These are phyloP conservation scores for Didymella exigua DNA, from an alignment of 2,329 filamentous ascomycete genomes.

Conservation along the genomic window DNA sequence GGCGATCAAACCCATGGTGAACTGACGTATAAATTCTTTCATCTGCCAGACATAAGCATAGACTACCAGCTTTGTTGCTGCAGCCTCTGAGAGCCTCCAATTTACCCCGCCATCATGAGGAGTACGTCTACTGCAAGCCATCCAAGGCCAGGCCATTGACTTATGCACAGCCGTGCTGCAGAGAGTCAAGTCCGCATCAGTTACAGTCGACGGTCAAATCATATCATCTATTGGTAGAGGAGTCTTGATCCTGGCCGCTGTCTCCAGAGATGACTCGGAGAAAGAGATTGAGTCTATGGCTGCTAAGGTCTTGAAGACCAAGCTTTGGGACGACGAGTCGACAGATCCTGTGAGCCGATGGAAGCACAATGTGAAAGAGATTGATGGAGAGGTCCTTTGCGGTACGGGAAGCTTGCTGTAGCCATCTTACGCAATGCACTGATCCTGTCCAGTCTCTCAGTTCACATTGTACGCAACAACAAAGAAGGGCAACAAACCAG, in stretches of 20 bases:
- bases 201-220: slow-evolving; percentile 88
- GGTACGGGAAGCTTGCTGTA: slow-evolving; percentile 60
- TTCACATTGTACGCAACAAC: slow-evolving; percentile 92
- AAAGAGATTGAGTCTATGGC: slow-evolving; percentile 87
- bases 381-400: slow-evolving; percentile 90
- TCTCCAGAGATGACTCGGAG: slow-evolving; percentile 86
- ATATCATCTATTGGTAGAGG: slow-evolving; percentile 92
- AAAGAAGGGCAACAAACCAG: slow-evolving; percentile 95
- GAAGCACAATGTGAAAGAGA: slow-evolving; percentile 88
- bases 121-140: slow-evolving; percentile 24
- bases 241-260: slow-evolving; percentile 86
- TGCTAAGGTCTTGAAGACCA: slow-evolving; percentile 84
- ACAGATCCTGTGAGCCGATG: slow-evolving; percentile 67
- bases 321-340: slow-evolving; percentile 84
- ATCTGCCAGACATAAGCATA: not conserved
- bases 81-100: not conserved
- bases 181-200: slow-evolving; percentile 91
- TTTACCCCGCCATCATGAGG: slow-evolving; percentile 30
- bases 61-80: too few species aligned
- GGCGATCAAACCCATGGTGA: slow-evolving; percentile 1
- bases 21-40: not conserved
- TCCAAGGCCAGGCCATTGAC: slow-evolving; percentile 16
- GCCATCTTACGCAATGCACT: not conserved
- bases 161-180: slow-evolving; percentile 77
- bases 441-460: slow-evolving; percentile 74